phyloP scores from a whole-genome alignment of 2,329 filamentous ascomycete genomes.

The Coniella vitis region DNA sequence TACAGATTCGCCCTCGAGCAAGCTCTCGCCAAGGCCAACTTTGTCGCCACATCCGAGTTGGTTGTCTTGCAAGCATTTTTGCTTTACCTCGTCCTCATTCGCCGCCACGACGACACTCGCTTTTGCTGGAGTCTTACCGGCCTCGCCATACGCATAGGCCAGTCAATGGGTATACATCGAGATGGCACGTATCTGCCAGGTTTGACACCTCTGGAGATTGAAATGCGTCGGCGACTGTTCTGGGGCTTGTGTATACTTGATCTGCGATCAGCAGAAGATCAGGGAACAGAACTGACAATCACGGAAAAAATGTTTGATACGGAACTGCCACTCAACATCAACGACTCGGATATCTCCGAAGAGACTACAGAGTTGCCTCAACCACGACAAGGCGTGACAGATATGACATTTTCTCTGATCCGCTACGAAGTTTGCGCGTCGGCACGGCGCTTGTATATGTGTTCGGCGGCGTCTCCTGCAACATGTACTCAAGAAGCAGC shows the following conservation, averaged over 20 bases:
- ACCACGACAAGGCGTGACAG: conserved; percentile 45
- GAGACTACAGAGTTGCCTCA: conserved; percentile 40
- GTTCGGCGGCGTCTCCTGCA: conserved; percentile 27
- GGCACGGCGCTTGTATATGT: conserved; percentile 32
- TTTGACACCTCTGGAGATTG: conserved; percentile 52
- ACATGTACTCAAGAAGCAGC: conserved; percentile 24
- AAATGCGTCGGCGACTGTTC: conserved; percentile 57
- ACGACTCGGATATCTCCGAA: conserved; percentile 44
- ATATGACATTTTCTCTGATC: conserved; percentile 40
- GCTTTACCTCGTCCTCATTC: conserved; percentile 49
- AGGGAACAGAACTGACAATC: conserved; percentile 45
- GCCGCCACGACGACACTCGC: conserved; percentile 42
- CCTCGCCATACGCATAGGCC: conserved; percentile 49
- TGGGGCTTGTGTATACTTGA: conserved; percentile 56
- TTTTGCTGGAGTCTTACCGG: conserved; percentile 60
- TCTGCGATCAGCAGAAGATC: conserved; percentile 51
- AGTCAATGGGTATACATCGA: conserved; percentile 49
- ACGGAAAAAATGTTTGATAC: conserved; percentile 43
- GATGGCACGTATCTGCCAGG: conserved; percentile 47
- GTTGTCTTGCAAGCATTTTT: conserved; percentile 55
- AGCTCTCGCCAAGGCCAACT: conserved; percentile 54
- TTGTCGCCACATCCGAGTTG: conserved; percentile 53
- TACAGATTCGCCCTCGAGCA: conserved; percentile 52
- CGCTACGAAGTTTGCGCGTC: conserved; percentile 36
- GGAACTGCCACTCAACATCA: conserved; percentile 48